phyloP scores from a whole-genome alignment of 75 land plant species.

The Isoetes taiwanensis region DNA sequence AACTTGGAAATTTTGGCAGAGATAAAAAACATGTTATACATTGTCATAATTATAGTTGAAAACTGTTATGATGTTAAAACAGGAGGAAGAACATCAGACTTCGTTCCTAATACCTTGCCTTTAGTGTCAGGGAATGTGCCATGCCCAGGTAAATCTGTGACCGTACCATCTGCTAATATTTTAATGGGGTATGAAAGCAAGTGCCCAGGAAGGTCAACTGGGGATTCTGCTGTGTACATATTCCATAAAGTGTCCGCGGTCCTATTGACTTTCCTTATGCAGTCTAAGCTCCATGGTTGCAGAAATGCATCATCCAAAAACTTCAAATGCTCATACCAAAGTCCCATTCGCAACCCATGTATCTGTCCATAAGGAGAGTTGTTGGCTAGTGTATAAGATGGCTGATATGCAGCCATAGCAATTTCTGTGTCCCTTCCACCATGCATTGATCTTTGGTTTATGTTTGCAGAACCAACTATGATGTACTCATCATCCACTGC shows the following conservation, averaged over 20 bases:
- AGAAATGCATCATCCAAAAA: conserved; percentile 22
- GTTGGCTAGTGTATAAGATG: conserved; percentile 22
- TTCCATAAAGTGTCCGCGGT: conserved; percentile 26
- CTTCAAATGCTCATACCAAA: conserved; percentile 54
- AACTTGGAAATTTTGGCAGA: too few relatives aligned
- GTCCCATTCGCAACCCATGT: conserved; percentile 33
- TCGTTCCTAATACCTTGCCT: conserved; percentile 25
- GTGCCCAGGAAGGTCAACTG: conserved; percentile 37
- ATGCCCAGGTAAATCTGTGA: conserved; percentile 18
- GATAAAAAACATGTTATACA: too few relatives aligned
- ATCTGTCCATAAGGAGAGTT: conserved; percentile 22
- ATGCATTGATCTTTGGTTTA: conserved; percentile 50
- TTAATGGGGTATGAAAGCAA: conserved; percentile 27
- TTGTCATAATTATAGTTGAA: too few relatives aligned
- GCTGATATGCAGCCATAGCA: conserved; percentile 46
- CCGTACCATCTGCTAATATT: conserved; percentile 22
- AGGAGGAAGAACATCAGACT: conserved; percentile 34
- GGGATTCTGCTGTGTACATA: conserved; percentile 17
- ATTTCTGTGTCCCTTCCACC: conserved; percentile 51
- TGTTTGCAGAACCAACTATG: conserved; percentile 44
- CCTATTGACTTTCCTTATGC: conserved; percentile 20
- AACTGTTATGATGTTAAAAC: conserved; percentile 43
- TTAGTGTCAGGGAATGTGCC: conserved; percentile 31
- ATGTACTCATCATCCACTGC: conserved; percentile 39
- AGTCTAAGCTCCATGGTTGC: conserved; percentile 26